Percentiles rank a stretch among this genome's conserved stretches.
Conservation (phyloP, 768 basidiomycete species). For the Tricholoma terreum region DNA sequence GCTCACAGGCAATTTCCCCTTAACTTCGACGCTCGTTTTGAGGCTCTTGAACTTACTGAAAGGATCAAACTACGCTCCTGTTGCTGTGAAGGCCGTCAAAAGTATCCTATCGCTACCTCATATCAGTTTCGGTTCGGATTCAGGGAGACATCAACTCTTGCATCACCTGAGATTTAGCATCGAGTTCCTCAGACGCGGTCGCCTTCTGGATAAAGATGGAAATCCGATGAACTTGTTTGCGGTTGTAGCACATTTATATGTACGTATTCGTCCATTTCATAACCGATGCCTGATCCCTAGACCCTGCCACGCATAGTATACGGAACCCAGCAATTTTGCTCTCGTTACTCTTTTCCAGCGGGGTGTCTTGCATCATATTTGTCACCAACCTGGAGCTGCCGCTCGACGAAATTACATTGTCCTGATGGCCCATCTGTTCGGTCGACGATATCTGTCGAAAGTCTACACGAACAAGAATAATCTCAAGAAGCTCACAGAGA, state of each 20-base stretch:
- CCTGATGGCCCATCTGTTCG: conserved; percentile 64
- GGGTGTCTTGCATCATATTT: conserved; percentile 59
- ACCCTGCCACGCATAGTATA: conserved; percentile 35
- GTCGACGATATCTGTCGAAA: conserved; percentile 50
- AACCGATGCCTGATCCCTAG: background rate
- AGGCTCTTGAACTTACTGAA: conserved; percentile 64
- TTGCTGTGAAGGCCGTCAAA: conserved; percentile 47
- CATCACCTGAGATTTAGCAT: conserved; percentile 70
- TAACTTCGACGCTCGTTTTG: conserved; percentile 63
- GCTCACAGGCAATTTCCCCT: conserved; percentile 60
- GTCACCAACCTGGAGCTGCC: conserved; percentile 34
- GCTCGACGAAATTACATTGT: conserved; percentile 52
- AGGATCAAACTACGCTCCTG: conserved; percentile 50
- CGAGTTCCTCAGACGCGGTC: conserved; percentile 61
- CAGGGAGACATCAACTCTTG: conserved; percentile 53
- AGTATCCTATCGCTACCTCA: conserved; percentile 56
- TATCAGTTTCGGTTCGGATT: conserved; percentile 53
- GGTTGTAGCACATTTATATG: conserved; percentile 52
- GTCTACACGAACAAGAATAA: conserved; percentile 39
- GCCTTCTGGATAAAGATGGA: conserved; percentile 52
- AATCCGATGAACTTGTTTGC: conserved; percentile 56
- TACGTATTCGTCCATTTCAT: conserved; percentile 16
- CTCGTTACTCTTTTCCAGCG: conserved; percentile 53
- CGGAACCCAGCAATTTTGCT: conserved; percentile 70
- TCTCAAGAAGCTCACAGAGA: conserved; percentile 31